These are phyloP conservation scores for Odontarrhena argentea DNA, from an alignment of 345 rosid genomes.

Conservation along the genomic window DNA sequence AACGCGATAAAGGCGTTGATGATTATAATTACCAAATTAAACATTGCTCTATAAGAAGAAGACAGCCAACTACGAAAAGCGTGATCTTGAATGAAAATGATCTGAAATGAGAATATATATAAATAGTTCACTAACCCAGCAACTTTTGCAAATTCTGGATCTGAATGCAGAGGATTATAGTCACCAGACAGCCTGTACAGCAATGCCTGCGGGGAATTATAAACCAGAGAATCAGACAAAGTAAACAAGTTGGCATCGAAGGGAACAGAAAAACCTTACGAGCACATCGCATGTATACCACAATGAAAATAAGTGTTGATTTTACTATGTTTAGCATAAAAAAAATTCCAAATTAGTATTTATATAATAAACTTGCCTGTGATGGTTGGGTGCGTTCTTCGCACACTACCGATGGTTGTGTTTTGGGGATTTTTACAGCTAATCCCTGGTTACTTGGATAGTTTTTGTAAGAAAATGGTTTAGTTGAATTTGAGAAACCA, in stretches of 20 bases:
- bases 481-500: conserved; percentile 78
- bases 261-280: conserved; percentile 7
- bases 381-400: conserved; percentile 77
- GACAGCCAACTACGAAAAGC: not conserved
- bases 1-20: not conserved
- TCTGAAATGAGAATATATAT: conserved; percentile 10
- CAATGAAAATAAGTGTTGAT: not conserved
- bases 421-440: conserved; percentile 68
- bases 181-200: conserved; percentile 93
- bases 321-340: not conserved
- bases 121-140: conserved; percentile 68
- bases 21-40: not conserved
- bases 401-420: conserved; percentile 57
- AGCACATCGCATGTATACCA: not conserved
- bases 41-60: not conserved
- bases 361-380: conserved; percentile 60
- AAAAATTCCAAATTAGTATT: conserved; percentile 3
- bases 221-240: conserved; percentile 27
- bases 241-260: conserved; percentile 6
- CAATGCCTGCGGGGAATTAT: conserved; percentile 66
- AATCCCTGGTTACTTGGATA: conserved; percentile 63
- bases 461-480: conserved; percentile 69
- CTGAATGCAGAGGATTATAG: conserved; percentile 93
- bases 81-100: not conserved
- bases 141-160: conserved; percentile 68